A percentile compares a stretch with the other conserved stretches of the same genome.
Conservation (phyloP, 768 basidiomycete genomes). For the Kwoniella dejecticola region DNA sequence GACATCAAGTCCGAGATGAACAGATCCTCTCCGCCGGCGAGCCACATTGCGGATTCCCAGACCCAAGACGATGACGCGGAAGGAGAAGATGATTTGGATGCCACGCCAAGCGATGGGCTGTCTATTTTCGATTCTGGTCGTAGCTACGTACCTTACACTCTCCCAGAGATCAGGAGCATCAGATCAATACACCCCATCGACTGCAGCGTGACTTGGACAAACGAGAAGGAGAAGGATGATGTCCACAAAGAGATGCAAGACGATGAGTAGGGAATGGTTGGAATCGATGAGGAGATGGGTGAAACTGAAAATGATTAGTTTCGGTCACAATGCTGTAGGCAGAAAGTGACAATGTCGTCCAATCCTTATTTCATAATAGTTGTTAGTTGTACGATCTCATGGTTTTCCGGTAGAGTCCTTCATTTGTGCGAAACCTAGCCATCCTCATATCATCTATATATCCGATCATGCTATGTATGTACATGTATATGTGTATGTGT, state of each 20-base stretch:
- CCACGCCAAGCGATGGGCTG: neutral
- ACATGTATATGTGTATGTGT: slow-evolving; percentile 4
- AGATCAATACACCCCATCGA: neutral
- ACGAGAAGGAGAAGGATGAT: neutral
- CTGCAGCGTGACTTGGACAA: slow-evolving; percentile 1
- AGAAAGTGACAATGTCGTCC: too few species aligned
- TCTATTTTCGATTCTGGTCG: neutral
- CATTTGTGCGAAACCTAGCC: too few species aligned
- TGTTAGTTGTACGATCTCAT: too few species aligned
- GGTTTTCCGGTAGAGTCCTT: too few species aligned
- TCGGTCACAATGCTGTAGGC: too few species aligned
- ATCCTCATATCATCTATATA: too few species aligned
- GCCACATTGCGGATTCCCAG: too few species aligned
- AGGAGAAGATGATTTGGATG: neutral
- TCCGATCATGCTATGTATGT: neutral
- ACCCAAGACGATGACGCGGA: too few species aligned
- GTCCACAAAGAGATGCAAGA: neutral
- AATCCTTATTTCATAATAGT: too few species aligned
- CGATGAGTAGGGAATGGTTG: neutral
- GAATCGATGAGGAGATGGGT: too few species aligned
- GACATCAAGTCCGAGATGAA: neutral
- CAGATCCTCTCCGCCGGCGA: too few species aligned
- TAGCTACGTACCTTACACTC: neutral
- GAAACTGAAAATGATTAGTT: too few species aligned
- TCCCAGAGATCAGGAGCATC: neutral